phyloP scores from a whole-genome alignment of 176 grass and related monocot genomes.

The Eleusine coracana region DNA sequence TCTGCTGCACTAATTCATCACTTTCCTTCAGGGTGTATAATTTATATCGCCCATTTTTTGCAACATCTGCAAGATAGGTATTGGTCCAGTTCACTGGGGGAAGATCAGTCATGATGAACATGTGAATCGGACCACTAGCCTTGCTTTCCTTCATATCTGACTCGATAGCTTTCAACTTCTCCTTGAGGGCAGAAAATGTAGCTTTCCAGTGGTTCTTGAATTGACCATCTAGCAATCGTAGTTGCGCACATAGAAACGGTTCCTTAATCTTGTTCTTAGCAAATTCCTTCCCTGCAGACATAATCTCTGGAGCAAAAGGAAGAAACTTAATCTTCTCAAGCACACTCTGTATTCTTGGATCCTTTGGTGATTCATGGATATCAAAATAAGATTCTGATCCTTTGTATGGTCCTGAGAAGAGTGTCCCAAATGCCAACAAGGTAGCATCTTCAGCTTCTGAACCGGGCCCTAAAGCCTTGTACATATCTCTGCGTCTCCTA shows the following conservation, averaged over 20 bases:
- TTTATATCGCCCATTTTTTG: constrained; percentile 65
- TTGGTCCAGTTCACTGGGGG: constrained; percentile 70
- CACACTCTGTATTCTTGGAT: constrained; percentile 54
- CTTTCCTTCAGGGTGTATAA: constrained; percentile 65
- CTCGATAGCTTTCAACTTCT: constrained; percentile 68
- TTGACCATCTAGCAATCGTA: constrained; percentile 92
- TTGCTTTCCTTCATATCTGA: constrained; percentile 45
- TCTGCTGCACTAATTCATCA: constrained; percentile 67
- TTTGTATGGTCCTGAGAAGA: constrained; percentile 89
- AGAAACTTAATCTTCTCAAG: constrained; percentile 76
- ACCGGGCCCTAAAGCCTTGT: constrained; percentile 75
- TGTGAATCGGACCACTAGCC: constrained; percentile 47
- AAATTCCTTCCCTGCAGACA: constrained; percentile 75
- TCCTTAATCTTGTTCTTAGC: constrained; percentile 66
- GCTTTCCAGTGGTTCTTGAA: constrained; percentile 97
- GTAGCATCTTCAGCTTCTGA: constrained; percentile 66
- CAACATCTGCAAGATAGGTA: constrained; percentile 74
- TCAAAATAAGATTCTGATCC: constrained; percentile 88
- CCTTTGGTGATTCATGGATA: constrained; percentile 74
- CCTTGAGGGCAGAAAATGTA: constrained; percentile 83
- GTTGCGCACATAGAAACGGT: constrained; percentile 84
- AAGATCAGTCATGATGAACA: constrained; percentile 98
- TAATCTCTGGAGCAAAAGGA: constrained; percentile 85
- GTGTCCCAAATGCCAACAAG: constrained; percentile 87
- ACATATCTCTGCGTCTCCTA: constrained; percentile 75